Base-by-base conservation (phyloP, 176 grass and related monocot species). In the Eragrostis curvula region DNA sequence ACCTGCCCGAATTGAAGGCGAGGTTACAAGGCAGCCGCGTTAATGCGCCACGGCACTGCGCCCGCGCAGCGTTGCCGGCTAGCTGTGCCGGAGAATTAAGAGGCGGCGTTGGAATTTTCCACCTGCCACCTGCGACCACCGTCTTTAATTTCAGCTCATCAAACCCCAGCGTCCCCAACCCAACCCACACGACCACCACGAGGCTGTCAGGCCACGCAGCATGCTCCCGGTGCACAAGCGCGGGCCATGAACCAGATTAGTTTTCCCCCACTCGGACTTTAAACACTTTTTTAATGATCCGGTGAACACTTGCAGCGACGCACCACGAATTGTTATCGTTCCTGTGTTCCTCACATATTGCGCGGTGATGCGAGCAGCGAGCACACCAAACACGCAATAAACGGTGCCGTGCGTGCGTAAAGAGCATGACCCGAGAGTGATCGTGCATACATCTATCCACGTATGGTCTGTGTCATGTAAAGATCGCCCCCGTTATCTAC, bases 91-190 rank as follows among this genome's bases (percentile, higher is more conserved):
- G 44, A 11, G 29, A 41, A 41, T 64, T 23, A 53, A 39, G 28
- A 11, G 13, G 11, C 3, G 47, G 50, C 6, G 21, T 36, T 8
- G 21, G 75, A 21, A 65, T 73, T 46, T 46, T 46, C 60, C 62
- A 43, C 53, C 77, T 1, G 79, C 14, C 71, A 9, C 23, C 44
- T 10, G 70, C 47, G 70, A 65, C 56, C 59, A 48, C 68, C 12
- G 6, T 2, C 10, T 12, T 87, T 52, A 44, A 82, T 82, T 87
- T 76, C 71, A 70, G 85, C 71, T 82, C 79, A 77, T 77, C 85
- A 46, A 81, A 53, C 78, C 72, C 65, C 44, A 53, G 57, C 48
- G 59, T 1, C 59, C 64, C 57, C 20, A 2, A 12, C 66, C n/a
- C 5, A 18, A 48, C 28, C 29, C 17, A 28, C 36, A 18, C 30